phyloP scores from a whole-genome alignment of 2,329 filamentous ascomycete species.

The Taxawa tesnikishii region DNA sequence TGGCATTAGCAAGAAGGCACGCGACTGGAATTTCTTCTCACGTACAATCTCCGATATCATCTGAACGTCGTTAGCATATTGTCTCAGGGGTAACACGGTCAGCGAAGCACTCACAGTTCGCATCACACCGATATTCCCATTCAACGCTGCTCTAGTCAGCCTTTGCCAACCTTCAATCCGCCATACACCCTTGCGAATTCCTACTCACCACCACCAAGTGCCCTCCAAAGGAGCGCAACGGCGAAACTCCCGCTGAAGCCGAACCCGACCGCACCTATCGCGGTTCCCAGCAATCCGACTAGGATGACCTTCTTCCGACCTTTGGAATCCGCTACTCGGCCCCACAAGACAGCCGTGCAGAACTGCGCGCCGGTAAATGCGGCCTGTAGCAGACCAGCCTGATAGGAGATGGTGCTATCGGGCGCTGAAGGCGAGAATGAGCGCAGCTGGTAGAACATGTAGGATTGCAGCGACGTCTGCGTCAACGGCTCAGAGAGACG shows the following conservation, averaged over 20 bases:
- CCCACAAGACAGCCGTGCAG: constrained; percentile 73
- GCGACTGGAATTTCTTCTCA: constrained; percentile 48
- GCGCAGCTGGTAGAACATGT: constrained; percentile 81
- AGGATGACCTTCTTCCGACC: constrained; percentile 70
- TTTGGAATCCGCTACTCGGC: constrained; percentile 53
- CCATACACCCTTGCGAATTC: not conserved
- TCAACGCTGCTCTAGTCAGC: constrained; percentile 31
- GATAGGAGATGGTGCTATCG: constrained; percentile 56
- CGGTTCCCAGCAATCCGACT: constrained; percentile 61
- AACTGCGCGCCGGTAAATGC: constrained; percentile 76
- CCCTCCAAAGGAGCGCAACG: constrained; percentile 51
- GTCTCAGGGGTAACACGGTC: not conserved
- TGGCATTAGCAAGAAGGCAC: constrained; percentile 47
- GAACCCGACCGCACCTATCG: constrained; percentile 53
- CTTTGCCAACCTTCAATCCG: not conserved
- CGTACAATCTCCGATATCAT: constrained; percentile 62
- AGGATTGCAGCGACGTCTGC: constrained; percentile 64
- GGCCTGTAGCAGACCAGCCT: constrained; percentile 66
- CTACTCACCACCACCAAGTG: constrained; percentile 42
- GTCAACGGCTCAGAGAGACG: constrained; percentile 73
- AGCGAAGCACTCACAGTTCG: constrained; percentile 33
- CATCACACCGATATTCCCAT: constrained; percentile 66
- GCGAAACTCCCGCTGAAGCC: constrained; percentile 55
- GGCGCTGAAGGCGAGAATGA: constrained; percentile 49
- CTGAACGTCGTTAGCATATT: too few species aligned